phyloP scores from a whole-genome alignment of 2,329 filamentous ascomycete species.

The Tolypocladium inflatum region DNA sequence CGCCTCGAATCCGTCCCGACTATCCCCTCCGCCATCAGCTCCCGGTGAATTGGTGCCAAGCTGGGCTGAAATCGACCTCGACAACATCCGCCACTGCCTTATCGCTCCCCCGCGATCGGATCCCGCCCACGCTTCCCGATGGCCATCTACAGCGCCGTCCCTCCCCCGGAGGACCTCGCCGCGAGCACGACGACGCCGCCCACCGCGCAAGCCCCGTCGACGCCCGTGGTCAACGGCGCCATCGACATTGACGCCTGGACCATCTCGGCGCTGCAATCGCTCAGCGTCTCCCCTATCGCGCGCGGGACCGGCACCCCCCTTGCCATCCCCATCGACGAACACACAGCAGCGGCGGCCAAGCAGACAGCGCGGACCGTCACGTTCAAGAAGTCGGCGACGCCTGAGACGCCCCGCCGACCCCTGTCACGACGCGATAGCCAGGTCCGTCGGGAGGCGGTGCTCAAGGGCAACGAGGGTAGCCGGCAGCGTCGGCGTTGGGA shows the following conservation, averaged over 20 bases:
- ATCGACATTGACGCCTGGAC: slow-evolving; percentile 63
- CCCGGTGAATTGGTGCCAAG: not conserved
- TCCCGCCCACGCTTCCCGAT: slow-evolving; percentile 16
- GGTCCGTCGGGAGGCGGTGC: slow-evolving; percentile 58
- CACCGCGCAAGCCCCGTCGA: slow-evolving; percentile 11
- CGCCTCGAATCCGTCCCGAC: not conserved
- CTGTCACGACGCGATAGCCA: slow-evolving; percentile 44
- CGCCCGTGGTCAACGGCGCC: slow-evolving; percentile 13
- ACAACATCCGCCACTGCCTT: not conserved
- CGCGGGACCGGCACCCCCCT: slow-evolving; percentile 55
- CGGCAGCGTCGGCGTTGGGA: slow-evolving; percentile 86
- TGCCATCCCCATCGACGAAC: slow-evolving; percentile 66
- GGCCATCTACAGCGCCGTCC: slow-evolving; percentile 45
- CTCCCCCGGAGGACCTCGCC: slow-evolving; percentile 29
- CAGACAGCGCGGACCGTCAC: slow-evolving; percentile 9
- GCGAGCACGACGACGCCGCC: slow-evolving; percentile 9
- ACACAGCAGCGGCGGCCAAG: slow-evolving; percentile 4
- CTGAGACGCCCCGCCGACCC: slow-evolving; percentile 31
- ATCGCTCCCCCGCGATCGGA: not conserved
- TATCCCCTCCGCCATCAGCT: not conserved
- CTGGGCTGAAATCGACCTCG: not conserved
- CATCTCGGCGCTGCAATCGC: slow-evolving; percentile 43
- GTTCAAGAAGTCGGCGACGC: slow-evolving; percentile 9
- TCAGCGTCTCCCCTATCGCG: slow-evolving; percentile 44
- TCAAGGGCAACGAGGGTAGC: slow-evolving; percentile 87